Evolutionary conservation across 139 green algal species (phyloP), one percentile per base, ranked within the genome.

Genomic region (Nannochloris sp.): DNA sequence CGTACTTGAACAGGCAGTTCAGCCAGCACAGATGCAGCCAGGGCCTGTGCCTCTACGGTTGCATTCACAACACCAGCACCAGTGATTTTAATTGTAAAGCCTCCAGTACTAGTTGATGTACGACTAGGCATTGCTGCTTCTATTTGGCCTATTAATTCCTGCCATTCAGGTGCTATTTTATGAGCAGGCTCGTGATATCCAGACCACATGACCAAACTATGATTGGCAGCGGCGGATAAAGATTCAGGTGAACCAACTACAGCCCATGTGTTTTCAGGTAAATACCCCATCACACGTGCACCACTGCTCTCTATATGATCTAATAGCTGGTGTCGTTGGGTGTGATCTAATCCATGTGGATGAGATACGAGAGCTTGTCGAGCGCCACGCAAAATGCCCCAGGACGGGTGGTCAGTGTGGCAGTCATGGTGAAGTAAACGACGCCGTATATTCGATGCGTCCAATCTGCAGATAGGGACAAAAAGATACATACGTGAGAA

Each of bases 121-220:
- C n/a, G n/a, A n/a, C n/a, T n/a, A 12, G 9, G 37, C 23, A 38
- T 23, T 33, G 23, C 46, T 8, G n/a, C 31, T 3, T 54, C 8
- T 32, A 51, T 25, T 57, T 34, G 8, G 30, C 30, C 27, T 19
- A 27, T 19, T 9, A 59, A 19, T 19, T 34, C 12, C 13, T 35
- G n/a, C 71, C 71, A 78, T 37, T 78, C 71, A 15, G 71, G 71
- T 0, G 64, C 64, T 33, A 73, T 36, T 27, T 70, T 73, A 62
- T 73, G 53, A 7, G 34, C 15, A 5, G 42, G 24, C 1, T 70
- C 37, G 10, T 70, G 46, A 8, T 29, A 13, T 6, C 30, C 48
- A 58, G 59, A 23, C 70, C 64, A 77, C 2, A 30, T 39, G 35
- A 37, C 63, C n/a, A n/a, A 56, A 36, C 6, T 35, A 30, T 30